These are phyloP conservation scores for Alternaria hordeiaustralica DNA, from an alignment of 2,329 filamentous ascomycete species.

Conservation along the genomic window DNA sequence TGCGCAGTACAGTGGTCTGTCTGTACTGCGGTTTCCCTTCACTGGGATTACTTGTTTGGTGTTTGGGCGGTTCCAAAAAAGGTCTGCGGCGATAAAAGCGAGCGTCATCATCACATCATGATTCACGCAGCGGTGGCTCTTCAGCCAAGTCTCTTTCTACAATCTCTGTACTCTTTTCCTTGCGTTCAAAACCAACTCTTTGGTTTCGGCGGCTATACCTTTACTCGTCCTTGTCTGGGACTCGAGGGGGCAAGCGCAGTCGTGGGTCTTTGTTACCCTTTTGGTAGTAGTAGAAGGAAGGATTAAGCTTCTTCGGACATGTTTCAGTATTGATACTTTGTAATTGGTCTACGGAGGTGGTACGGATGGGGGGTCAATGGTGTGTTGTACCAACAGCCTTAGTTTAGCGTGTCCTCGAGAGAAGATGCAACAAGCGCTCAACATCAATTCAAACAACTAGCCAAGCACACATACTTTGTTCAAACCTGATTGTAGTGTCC, in stretches of 20 bases:
- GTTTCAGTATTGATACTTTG: conserved; percentile 31
- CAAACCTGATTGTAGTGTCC: background rate
- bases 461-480: background rate
- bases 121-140: conserved; percentile 39
- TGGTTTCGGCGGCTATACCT: conserved; percentile 43
- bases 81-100: conserved; percentile 21
- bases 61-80: conserved; percentile 12
- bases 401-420: conserved; percentile 6
- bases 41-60: conserved; percentile 28
- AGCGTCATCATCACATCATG: conserved; percentile 30
- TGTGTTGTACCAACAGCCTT: conserved; percentile 14
- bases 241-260: conserved; percentile 40
- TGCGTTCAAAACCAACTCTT: conserved; percentile 33
- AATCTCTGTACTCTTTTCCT: conserved; percentile 15
- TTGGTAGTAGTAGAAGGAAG: conserved; percentile 5
- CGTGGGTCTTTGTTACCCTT: conserved; percentile 28
- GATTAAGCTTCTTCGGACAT: conserved; percentile 16
- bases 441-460: conserved; percentile 2
- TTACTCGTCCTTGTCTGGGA: conserved; percentile 28
- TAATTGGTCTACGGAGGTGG: conserved; percentile 20
- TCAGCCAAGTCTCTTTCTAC: conserved; percentile 37
- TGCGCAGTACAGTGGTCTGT: conserved; percentile 16
- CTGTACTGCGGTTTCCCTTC: conserved; percentile 27
- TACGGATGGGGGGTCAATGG: conserved; percentile 6
- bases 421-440: background rate